These are phyloP conservation scores for Chaetomiaceae sp. DNA, from an alignment of 2,329 filamentous ascomycete genomes.

Conservation along the genomic window DNA sequence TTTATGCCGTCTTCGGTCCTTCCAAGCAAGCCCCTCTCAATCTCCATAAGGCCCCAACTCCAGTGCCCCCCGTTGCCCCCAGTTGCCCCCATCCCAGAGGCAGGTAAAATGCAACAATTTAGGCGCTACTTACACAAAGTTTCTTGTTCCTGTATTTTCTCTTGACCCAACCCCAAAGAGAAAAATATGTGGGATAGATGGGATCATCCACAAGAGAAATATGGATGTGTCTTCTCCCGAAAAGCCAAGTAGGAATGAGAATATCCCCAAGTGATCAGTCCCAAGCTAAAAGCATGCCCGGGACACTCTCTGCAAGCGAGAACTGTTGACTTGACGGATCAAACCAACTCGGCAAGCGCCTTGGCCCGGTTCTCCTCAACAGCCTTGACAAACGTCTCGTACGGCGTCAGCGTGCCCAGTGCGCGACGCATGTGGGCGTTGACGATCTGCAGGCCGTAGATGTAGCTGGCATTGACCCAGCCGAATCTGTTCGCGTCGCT, in stretches of 20 bases:
- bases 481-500: constrained; percentile 66
- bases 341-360: constrained; percentile 43
- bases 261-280: too few species aligned
- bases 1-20: too few species aligned
- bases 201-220: not conserved
- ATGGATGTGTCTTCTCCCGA: too few species aligned
- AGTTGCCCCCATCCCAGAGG: not conserved
- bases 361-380: constrained; percentile 51
- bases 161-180: not conserved
- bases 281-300: too few species aligned
- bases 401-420: constrained; percentile 81
- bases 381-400: constrained; percentile 74
- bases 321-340: constrained; percentile 8
- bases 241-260: too few species aligned
- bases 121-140: constrained; percentile 1
- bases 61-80: not conserved
- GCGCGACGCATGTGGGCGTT: constrained; percentile 86
- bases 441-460: constrained; percentile 84
- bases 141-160: not conserved
- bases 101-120: constrained; percentile 10
- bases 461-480: constrained; percentile 98
- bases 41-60: not conserved
- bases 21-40: too few species aligned
- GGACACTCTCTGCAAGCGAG: too few species aligned
- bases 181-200: too few species aligned